These are phyloP conservation scores for Botryotinia calthae DNA, from an alignment of 2,329 filamentous ascomycete genomes.

Conservation along the genomic window DNA sequence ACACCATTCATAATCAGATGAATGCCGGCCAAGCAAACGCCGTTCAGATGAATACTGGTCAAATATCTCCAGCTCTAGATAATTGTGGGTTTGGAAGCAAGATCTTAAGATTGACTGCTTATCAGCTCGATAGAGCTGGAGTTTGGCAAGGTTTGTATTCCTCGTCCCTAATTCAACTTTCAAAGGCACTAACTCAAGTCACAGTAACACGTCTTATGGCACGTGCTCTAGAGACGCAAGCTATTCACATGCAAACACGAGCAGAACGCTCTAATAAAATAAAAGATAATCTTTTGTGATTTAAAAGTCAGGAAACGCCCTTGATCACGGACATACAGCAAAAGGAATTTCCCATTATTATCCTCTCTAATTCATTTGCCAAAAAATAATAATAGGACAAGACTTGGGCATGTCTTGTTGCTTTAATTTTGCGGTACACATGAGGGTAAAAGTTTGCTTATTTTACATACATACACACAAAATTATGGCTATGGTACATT, in stretches of 20 bases:
- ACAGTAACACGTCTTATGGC: slow-evolving; percentile 68
- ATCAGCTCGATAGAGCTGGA: slow-evolving; percentile 82
- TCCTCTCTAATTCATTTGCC: neutral
- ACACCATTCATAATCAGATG: slow-evolving; percentile 46
- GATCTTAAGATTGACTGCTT: slow-evolving; percentile 78
- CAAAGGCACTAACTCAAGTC: slow-evolving; percentile 32
- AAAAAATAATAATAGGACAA: neutral
- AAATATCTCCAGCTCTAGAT: slow-evolving; percentile 54
- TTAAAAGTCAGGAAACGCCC: neutral
- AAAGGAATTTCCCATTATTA: neutral
- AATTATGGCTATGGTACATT: neutral
- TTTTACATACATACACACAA: slow-evolving; percentile 1
- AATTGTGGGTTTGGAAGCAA: slow-evolving; percentile 79
- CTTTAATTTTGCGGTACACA: neutral
- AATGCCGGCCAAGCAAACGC: slow-evolving; percentile 51
- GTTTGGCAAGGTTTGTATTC: slow-evolving; percentile 80
- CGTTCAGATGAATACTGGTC: slow-evolving; percentile 49
- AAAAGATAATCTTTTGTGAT: neutral
- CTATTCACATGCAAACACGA: slow-evolving; percentile 5
- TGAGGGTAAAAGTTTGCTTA: neutral
- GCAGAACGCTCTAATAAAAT: neutral
- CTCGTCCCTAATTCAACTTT: neutral
- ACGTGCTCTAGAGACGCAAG: slow-evolving; percentile 37
- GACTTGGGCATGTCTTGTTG: slow-evolving; percentile 7
- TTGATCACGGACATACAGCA: neutral